Base-by-base conservation (phyloP, 306 rosid species). In the Aeschynomene evenia region DNA sequence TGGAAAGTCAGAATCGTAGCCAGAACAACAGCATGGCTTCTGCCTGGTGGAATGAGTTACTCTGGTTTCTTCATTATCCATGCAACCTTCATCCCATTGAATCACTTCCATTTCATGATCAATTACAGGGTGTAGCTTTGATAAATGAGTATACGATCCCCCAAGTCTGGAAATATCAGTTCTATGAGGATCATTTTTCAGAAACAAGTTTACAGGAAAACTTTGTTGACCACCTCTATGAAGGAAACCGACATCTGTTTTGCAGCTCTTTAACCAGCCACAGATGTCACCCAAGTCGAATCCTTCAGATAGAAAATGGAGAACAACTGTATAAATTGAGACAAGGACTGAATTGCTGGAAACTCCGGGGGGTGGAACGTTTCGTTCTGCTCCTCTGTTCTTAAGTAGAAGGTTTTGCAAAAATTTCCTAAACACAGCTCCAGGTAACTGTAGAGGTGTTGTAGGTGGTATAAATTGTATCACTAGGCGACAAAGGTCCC, bases 21-120 rank as follows among this genome's bases (percentile, higher is more conserved):
- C 80, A 69, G 96, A 91, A 73, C 99, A 94, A 67, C 99, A 94
- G 79, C 99, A 91, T 8, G 99, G 99, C 80, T 91, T 88, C 81
- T 84, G 86, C 57, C 83, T 77, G 49, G 87, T 85, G 72, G 85
- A 81, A 87, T 94, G 99, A 68, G 97, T 88, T 46, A 87, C 87
- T 82, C 87, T 84, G 24, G 75, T 87, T 82, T 87, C 92, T 74
- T 85, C 88, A 48, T 82, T 84, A 78, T 91, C 99, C 97, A 91
- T 87, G 81, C 95, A 84, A 48, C 99, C 99, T 83, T 94, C 99
- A 56, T 88, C 96, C 97, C 97, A 94, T 50, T 63, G 85, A 70
- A 91, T 84, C 50, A 85, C 85, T 80, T 94, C 92, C 37, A 63
- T 78, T 76, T 83, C 97, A 78, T 80, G 80, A 75, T 84, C 91